phyloP scores from a whole-genome alignment of 352 stramenopile species.

The Aphanomyces astaci region DNA sequence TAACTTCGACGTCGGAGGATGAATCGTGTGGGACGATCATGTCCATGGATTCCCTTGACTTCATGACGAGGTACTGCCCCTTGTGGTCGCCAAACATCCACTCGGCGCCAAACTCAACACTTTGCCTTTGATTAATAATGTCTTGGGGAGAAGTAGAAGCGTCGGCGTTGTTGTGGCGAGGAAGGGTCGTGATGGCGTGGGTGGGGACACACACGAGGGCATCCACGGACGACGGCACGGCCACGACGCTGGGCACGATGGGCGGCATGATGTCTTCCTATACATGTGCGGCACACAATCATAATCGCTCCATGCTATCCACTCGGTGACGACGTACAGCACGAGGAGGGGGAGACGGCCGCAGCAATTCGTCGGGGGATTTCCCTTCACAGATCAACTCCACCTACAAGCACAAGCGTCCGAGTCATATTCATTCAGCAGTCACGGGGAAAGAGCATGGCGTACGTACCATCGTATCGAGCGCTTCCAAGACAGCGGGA shows the following conservation, averaged over 20 bases:
- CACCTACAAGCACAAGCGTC: background rate
- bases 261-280: background rate
- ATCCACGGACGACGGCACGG: constrained; percentile 32
- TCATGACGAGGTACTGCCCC: constrained; percentile 61
- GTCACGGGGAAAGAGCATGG: no score
- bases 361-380: background rate
- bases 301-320: no score
- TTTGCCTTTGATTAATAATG: no score
- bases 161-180: constrained; percentile 32
- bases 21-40: constrained; percentile 30
- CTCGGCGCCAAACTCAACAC: constrained; percentile 47
- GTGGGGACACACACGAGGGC: constrained; percentile 58
- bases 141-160: background rate
- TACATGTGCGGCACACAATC: background rate
- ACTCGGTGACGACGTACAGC: no score
- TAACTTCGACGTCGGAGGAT: background rate
- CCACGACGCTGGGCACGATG: background rate
- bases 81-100: constrained; percentile 80
- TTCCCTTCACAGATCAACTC: constrained; percentile 6
- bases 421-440: no score
- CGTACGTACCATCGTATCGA: constrained; percentile 63
- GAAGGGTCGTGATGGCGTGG: constrained; percentile 67
- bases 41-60: constrained; percentile 2
- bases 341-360: no score
- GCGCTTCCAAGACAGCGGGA: constrained; percentile 55